These are phyloP conservation scores for Colletotrichum acutatum DNA, from an alignment of 2,329 filamentous ascomycete species.

Conservation along the genomic window DNA sequence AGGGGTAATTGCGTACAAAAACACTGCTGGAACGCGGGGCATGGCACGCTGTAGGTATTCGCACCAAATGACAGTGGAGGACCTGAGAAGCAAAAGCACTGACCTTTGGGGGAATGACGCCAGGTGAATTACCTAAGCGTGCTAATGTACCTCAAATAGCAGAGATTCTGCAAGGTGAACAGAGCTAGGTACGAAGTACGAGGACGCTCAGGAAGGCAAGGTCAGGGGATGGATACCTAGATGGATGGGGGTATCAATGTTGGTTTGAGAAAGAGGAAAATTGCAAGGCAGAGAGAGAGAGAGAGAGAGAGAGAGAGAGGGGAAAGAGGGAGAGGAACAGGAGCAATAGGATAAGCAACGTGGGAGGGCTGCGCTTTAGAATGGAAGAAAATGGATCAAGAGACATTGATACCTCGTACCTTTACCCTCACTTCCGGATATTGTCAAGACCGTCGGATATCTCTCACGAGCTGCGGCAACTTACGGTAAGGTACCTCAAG, in stretches of 20 bases:
- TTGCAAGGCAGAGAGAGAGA: neutral
- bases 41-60: neutral
- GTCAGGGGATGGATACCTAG: neutral
- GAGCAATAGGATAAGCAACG: neutral
- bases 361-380: constrained; percentile 8
- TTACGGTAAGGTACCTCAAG: neutral
- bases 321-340: neutral
- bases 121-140: neutral
- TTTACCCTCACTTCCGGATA: neutral
- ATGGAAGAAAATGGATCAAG: neutral
- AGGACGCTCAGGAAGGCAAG: neutral
- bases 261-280: neutral
- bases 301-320: neutral
- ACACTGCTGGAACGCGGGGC: constrained; percentile 25
- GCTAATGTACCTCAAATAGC: neutral
- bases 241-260: neutral
- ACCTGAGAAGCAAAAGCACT: constrained; percentile 12
- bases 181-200: neutral
- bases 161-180: neutral
- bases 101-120: constrained; percentile 17
- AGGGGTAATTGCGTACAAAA: constrained; percentile 28
- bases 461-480: neutral
- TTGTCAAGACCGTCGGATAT: neutral
- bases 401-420: neutral
- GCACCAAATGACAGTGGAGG: neutral